Conservation (phyloP, 441 rosid species). For the Populus hybrid region DNA sequence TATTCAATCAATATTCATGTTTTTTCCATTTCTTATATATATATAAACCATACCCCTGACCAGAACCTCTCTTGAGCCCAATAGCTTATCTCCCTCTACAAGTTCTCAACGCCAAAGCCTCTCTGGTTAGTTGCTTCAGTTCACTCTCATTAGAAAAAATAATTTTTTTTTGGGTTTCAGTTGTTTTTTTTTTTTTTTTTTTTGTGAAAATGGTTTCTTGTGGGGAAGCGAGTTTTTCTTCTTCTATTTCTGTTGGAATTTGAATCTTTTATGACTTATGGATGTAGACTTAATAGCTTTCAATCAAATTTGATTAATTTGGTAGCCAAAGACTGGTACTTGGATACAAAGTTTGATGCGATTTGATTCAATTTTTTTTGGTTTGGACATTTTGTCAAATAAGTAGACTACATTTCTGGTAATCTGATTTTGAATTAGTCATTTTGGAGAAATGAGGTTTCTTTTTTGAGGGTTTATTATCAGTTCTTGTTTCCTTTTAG, state of each 20-base stretch:
- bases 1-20: not conserved
- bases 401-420: not conserved
- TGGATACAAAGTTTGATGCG: not conserved
- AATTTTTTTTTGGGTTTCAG: not conserved
- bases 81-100: not conserved
- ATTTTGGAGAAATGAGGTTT: too few species aligned
- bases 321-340: not conserved
- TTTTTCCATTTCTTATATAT: not conserved
- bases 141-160: not conserved
- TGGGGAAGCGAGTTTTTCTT: not conserved
- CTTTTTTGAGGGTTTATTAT: too few species aligned
- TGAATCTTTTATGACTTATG: not conserved
- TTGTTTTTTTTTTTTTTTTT: not conserved
- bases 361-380: not conserved
- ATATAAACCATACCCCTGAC: not conserved
- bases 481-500: too few species aligned
- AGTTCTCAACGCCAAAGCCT: not conserved
- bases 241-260: not conserved
- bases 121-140: conserved; percentile 10
- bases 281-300: not conserved
- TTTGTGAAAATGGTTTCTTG: not conserved
- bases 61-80: not conserved
- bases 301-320: not conserved
- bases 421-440: not conserved
- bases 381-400: not conserved